Evolutionary conservation across 164 flowering plant genomes (phyloP).

Genomic region (Stephania cephalantha): DNA sequence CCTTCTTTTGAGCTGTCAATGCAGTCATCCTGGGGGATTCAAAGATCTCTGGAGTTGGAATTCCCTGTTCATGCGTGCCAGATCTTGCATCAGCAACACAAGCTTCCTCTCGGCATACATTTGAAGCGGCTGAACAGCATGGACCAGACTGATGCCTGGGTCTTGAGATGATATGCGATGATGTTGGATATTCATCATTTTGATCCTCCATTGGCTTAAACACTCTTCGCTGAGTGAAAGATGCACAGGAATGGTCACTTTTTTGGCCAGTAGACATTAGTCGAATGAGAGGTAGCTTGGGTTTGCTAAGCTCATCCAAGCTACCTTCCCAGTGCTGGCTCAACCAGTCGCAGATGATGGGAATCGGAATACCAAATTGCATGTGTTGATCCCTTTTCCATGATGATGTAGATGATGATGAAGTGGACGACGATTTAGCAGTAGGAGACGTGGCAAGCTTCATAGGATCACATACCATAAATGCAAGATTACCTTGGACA

Average conservation of each 20-base stretch:
- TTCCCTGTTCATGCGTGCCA: constrained; percentile 58
- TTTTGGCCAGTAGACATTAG: constrained; percentile 83
- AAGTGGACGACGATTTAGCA: constrained; percentile 64
- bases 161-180: constrained; percentile 44
- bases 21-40: constrained; percentile 72
- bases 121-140: constrained; percentile 31
- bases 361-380: constrained; percentile 96
- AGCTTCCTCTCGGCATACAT: constrained; percentile 33
- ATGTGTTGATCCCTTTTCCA: constrained; percentile 70
- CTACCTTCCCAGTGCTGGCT: constrained; percentile 98
- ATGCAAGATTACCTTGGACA: constrained; percentile 90
- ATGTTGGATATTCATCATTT: constrained; percentile 44
- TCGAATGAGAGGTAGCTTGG: constrained; percentile 73
- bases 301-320: constrained; percentile 87
- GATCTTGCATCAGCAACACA: constrained; percentile 19
- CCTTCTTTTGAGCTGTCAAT: constrained; percentile 39
- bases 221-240: constrained; percentile 69
- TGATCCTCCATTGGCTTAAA: constrained; percentile 70
- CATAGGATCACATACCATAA: constrained; percentile 99
- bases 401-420: constrained; percentile 71
- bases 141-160: constrained; percentile 37
- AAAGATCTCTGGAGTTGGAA: constrained; percentile 86
- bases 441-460: constrained; percentile 94
- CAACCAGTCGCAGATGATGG: constrained; percentile 88
- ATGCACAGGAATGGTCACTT: constrained; percentile 82